A percentile compares a stretch with the other conserved stretches of the same genome.
phyloP scores from a whole-genome alignment of 2,329 filamentous ascomycete species.

The Xylariomycetidae sp. region DNA sequence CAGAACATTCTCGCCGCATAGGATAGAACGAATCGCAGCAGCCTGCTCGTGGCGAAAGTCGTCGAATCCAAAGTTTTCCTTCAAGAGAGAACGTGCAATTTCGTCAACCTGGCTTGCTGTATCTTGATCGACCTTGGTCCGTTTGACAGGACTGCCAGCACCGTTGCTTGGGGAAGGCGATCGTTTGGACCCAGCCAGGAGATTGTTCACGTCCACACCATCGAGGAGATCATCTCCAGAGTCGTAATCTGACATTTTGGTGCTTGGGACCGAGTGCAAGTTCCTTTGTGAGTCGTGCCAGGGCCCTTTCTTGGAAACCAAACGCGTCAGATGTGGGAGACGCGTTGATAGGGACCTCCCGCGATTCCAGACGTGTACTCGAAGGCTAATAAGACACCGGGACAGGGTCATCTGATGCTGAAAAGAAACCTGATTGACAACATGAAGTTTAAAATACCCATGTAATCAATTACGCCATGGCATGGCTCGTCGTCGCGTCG shows the following conservation, averaged over 20 bases:
- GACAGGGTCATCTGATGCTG: too few species aligned
- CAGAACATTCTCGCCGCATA: slow-evolving; percentile 34
- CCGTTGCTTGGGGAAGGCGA: not conserved
- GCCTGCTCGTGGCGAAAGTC: slow-evolving; percentile 40
- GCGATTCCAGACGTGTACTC: too few species aligned
- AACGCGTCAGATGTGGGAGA: too few species aligned
- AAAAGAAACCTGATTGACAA: too few species aligned
- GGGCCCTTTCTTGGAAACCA: too few species aligned
- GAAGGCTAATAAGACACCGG: too few species aligned
- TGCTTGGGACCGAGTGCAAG: too few species aligned
- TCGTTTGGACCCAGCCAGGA: slow-evolving; percentile 12
- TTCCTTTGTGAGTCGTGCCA: too few species aligned
- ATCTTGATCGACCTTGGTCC: slow-evolving; percentile 3
- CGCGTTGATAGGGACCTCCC: too few species aligned
- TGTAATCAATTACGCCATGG: too few species aligned
- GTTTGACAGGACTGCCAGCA: slow-evolving; percentile 6
- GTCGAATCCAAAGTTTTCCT: slow-evolving; percentile 32
- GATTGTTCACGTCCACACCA: slow-evolving; percentile 15
- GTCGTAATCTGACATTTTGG: slow-evolving; percentile 29
- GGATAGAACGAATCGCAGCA: slow-evolving; percentile 31
- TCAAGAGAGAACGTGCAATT: slow-evolving; percentile 23
- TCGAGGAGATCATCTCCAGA: slow-evolving; percentile 30
- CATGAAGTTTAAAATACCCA: too few species aligned
- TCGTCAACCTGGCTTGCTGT: slow-evolving; percentile 1
- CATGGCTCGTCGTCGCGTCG: too few species aligned